A percentile compares a stretch with the other conserved stretches of the same genome.
Conservation (phyloP, 2,329 filamentous ascomycete genomes). For the Hymenoscyphus salicellus region DNA sequence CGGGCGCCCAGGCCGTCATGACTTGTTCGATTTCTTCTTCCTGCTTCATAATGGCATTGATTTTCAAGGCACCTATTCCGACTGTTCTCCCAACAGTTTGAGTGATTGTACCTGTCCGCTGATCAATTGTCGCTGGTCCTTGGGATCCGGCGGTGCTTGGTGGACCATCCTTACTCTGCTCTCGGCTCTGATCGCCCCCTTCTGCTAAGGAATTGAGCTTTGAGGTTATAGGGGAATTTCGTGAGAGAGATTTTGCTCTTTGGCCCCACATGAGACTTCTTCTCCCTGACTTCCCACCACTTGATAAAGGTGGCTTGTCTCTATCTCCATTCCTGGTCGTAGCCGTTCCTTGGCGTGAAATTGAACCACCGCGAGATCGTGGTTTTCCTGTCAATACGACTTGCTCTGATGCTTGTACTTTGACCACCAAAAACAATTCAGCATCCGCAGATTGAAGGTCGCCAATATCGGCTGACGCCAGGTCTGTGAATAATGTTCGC, state of each 20-base stretch:
- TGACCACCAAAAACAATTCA: conserved; percentile 80
- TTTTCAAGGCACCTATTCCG: conserved; percentile 72
- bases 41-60: conserved; percentile 72
- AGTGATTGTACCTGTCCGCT: conserved; percentile 31
- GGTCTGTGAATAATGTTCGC: conserved; percentile 83
- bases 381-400: conserved; percentile 28
- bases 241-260: conserved; percentile 55
- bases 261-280: conserved; percentile 69
- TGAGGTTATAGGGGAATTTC: conserved; percentile 40
- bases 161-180: conserved; percentile 36
- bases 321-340: conserved; percentile 23
- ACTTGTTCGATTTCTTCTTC: conserved; percentile 71
- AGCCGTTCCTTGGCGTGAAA: conserved; percentile 28
- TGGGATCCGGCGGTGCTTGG: conserved; percentile 57
- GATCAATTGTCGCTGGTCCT: conserved; percentile 39
- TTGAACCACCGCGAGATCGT: conserved; percentile 25
- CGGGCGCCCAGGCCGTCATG: conserved; percentile 72
- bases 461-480: conserved; percentile 57
- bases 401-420: conserved; percentile 49
- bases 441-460: conserved; percentile 60
- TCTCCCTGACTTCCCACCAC: conserved; percentile 53
- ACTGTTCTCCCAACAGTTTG: conserved; percentile 64
- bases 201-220: conserved; percentile 52
- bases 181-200: conserved; percentile 9
- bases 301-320: conserved; percentile 43